phyloP scores from a whole-genome alignment of 306 rosid genomes.

The Herpetospermum pedunculosum region DNA sequence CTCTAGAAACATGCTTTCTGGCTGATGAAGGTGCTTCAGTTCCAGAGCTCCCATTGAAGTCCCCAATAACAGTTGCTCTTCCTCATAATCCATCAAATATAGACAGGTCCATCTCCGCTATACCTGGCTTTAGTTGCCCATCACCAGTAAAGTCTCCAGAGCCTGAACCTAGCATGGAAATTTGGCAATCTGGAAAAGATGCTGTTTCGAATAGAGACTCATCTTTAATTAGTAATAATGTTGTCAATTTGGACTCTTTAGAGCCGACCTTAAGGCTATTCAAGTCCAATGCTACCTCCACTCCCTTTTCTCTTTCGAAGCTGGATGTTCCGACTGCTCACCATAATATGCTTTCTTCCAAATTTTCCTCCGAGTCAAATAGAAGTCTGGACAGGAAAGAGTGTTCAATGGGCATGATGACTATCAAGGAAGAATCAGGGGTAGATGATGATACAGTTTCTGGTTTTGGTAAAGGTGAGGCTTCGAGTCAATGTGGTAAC shows the following conservation, averaged over 20 bases:
- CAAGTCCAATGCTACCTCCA: background rate
- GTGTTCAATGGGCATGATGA: background rate
- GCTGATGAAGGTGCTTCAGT: slow-evolving; percentile 96
- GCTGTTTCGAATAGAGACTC: slow-evolving; percentile 31
- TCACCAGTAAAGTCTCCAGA: slow-evolving; percentile 32
- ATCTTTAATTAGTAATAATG: background rate
- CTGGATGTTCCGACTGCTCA: background rate
- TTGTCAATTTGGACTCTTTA: background rate
- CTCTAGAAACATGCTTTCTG: slow-evolving; percentile 94
- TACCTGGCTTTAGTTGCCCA: slow-evolving; percentile 46
- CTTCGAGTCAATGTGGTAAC: background rate
- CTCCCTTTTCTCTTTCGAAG: background rate
- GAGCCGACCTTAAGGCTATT: background rate
- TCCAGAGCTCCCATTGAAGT: slow-evolving; percentile 71
- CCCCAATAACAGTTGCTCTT: slow-evolving; percentile 66
- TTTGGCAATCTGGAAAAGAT: slow-evolving; percentile 38
- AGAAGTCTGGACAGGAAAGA: background rate
- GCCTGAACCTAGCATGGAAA: slow-evolving; percentile 25
- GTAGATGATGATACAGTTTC: background rate
- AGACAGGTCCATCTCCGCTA: slow-evolving; percentile 81
- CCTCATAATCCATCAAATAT: slow-evolving; percentile 50
- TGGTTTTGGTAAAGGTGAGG: background rate
- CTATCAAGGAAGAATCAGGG: background rate
- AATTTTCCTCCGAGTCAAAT: background rate
- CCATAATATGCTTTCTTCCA: background rate